Evolutionary conservation across 2,329 filamentous ascomycete genomes (phyloP).

Genomic region (Nothophaeocryptopus gaeumannii): DNA sequence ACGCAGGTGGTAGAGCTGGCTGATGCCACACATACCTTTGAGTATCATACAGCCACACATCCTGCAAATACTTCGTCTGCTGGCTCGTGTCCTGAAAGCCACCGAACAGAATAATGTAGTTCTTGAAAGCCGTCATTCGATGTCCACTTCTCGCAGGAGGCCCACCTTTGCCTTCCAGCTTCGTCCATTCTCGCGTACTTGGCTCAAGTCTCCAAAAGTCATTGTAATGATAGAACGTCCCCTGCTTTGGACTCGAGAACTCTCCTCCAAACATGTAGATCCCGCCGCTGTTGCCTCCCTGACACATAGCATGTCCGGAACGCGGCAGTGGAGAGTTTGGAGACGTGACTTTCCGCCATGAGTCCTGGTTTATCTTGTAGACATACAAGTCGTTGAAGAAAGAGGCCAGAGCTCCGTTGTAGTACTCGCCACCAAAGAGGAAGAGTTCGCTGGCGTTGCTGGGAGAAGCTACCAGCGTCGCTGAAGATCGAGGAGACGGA

Average conservation of each 20-base stretch:
- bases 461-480: conserved; percentile 80
- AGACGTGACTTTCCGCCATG: conserved; percentile 86
- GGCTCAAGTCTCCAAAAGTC: conserved; percentile 96
- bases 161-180: conserved; percentile 77
- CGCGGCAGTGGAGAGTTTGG: conserved; percentile 89
- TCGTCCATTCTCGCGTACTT: conserved; percentile 80
- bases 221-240: conserved; percentile 98
- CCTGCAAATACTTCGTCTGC: conserved; percentile 87
- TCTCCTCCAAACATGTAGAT: conserved; percentile 95
- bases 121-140: conserved; percentile 89
- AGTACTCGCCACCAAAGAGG: conserved; percentile 92
- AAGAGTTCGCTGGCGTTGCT: conserved; percentile 83
- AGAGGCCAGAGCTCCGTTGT: conserved; percentile 79
- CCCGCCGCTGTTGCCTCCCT: conserved; percentile 77
- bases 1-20: conserved; percentile 68
- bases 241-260: conserved; percentile 94
- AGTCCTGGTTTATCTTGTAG: conserved; percentile 75
- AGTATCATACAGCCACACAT: conserved; percentile 95
- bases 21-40: conserved; percentile 79
- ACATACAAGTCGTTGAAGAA: conserved; percentile 68
- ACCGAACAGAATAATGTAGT: conserved; percentile 92
- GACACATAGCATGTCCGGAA: conserved; percentile 91
- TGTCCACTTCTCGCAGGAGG: conserved; percentile 77
- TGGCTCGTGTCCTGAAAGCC: conserved; percentile 97
- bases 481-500: conserved; percentile 74